Conservation (phyloP, 2,329 filamentous ascomycete species). For the Raffaelea ambrosiae region DNA sequence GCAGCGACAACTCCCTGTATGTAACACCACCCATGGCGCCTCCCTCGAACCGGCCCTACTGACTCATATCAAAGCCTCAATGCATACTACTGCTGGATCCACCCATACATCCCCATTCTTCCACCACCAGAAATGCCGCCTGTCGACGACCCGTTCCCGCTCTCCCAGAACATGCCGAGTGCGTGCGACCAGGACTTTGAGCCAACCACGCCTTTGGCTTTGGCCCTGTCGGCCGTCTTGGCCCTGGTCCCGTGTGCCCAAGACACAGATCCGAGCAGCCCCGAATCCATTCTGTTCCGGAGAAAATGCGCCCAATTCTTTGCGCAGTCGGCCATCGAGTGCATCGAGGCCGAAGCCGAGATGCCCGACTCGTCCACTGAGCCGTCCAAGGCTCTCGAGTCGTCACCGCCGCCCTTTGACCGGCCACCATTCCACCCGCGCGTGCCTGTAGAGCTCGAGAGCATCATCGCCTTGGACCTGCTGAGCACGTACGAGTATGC, state of each 20-base stretch:
- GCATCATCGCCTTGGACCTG: constrained; percentile 37
- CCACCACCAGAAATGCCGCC: constrained; percentile 29
- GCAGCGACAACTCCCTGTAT: constrained; percentile 31
- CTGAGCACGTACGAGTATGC: constrained; percentile 45
- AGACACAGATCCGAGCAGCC: constrained; percentile 24
- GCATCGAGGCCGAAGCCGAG: constrained; percentile 39
- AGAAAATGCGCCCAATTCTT: constrained; percentile 39
- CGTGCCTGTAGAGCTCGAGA: constrained; percentile 36
- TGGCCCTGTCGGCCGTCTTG: constrained; percentile 39
- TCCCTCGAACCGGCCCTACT: neutral
- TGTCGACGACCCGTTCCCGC: constrained; percentile 22
- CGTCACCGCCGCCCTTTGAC: constrained; percentile 11
- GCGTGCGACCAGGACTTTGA: constrained; percentile 25
- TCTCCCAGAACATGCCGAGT: constrained; percentile 26
- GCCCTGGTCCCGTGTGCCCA: constrained; percentile 37
- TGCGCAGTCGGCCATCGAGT: constrained; percentile 37
- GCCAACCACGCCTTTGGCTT: constrained; percentile 32
- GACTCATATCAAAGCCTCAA: constrained; percentile 22
- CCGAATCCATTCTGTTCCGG: constrained; percentile 32
- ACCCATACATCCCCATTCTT: constrained; percentile 40
- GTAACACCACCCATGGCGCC: constrained; percentile 6
- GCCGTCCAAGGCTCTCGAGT: constrained; percentile 34
- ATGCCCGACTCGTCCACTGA: constrained; percentile 34
- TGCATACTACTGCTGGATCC: constrained; percentile 44
- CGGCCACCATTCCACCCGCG: constrained; percentile 33